These are phyloP conservation scores for Whalleya microplaca DNA, from an alignment of 2,329 filamentous ascomycete genomes.

Conservation along the genomic window DNA sequence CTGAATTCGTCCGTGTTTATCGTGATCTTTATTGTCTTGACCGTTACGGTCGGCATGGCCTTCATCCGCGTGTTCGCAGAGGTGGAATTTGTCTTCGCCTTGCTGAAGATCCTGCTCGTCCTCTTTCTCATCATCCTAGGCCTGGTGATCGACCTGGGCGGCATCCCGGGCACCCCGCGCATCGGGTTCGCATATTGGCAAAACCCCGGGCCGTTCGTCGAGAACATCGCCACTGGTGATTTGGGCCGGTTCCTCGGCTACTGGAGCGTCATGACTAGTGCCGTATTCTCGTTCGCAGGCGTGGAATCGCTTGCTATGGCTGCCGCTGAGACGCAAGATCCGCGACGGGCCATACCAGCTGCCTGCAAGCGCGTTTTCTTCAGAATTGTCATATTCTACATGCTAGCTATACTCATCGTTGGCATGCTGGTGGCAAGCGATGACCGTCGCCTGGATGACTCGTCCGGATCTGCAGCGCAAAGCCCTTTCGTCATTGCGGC, in stretches of 20 bases:
- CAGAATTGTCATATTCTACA: constrained; percentile 61
- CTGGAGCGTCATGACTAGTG: constrained; percentile 53
- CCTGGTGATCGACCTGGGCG: constrained; percentile 65
- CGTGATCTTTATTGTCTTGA: constrained; percentile 53
- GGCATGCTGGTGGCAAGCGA: constrained; percentile 63
- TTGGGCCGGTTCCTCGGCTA: constrained; percentile 68
- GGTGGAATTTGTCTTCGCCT: constrained; percentile 56
- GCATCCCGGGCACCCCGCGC: constrained; percentile 58
- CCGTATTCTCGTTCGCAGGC: constrained; percentile 51
- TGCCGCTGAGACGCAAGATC: constrained; percentile 58
- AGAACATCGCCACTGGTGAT: constrained; percentile 60
- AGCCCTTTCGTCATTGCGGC: constrained; percentile 74
- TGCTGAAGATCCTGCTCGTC: constrained; percentile 63
- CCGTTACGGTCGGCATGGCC: constrained; percentile 60
- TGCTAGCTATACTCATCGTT: constrained; percentile 58
- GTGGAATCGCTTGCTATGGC: constrained; percentile 58
- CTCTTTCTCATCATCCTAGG: constrained; percentile 65
- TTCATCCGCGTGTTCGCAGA: constrained; percentile 64
- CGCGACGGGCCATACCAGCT: constrained; percentile 48
- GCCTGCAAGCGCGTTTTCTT: constrained; percentile 63
- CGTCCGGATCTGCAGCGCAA: constrained; percentile 52
- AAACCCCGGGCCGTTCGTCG: constrained; percentile 68
- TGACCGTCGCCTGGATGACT: constrained; percentile 50
- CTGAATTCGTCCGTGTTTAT: constrained; percentile 57
- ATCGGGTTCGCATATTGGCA: constrained; percentile 73